phyloP scores from a whole-genome alignment of 257 asterid species.

The Nicotiana obtusifolia region DNA sequence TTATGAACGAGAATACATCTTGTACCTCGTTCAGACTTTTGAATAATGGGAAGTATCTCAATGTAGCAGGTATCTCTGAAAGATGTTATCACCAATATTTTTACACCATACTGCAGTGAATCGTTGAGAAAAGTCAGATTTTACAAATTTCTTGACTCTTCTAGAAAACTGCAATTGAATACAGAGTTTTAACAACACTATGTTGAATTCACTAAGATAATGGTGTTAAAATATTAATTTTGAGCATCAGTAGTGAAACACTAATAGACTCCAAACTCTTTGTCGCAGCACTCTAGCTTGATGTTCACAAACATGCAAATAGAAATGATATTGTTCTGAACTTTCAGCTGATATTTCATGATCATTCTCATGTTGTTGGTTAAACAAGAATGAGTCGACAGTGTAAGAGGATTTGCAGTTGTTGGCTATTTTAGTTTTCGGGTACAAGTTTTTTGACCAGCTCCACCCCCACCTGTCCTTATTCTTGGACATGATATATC shows the following conservation, averaged over 20 bases:
- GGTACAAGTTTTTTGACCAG: not conserved
- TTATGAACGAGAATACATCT: not conserved
- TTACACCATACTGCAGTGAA: conserved; percentile 88
- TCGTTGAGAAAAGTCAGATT: conserved; percentile 21
- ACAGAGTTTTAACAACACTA: not conserved
- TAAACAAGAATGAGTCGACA: not conserved
- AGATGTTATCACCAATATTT: conserved; percentile 84
- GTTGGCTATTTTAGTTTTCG: not conserved
- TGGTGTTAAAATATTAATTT: not conserved
- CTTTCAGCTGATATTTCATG: not conserved
- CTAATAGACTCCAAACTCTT: not conserved
- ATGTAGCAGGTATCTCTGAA: conserved; percentile 95
- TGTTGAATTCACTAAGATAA: not conserved
- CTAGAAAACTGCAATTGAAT: not conserved
- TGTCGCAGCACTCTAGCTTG: not conserved
- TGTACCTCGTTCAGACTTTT: conserved; percentile 89
- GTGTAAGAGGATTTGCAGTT: not conserved
- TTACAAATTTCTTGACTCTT: not conserved
- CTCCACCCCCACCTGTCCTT: not conserved
- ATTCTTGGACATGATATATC: not conserved
- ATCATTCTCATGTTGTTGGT: not conserved
- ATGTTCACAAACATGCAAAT: not conserved
- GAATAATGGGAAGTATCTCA: conserved; percentile 79
- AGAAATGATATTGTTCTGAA: not conserved
- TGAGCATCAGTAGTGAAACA: not conserved